Conservation (phyloP, 176 grass and related monocot genomes). For the Pharus latifolius region DNA sequence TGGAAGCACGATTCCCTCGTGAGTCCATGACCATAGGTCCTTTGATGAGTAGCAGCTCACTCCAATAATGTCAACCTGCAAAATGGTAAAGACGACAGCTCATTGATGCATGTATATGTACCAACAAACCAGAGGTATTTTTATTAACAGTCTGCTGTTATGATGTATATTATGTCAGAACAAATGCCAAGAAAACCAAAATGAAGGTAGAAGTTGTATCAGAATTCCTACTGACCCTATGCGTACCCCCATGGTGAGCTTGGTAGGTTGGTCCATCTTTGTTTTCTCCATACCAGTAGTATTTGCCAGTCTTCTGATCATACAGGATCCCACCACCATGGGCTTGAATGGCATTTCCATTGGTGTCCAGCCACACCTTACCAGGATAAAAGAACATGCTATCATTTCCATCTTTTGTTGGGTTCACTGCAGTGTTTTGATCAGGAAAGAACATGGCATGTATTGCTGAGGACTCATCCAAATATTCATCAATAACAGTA, state of each 20-base stretch:
- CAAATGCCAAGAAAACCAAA: not conserved
- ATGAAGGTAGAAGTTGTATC: not conserved
- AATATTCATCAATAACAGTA: slow-evolving; percentile 54
- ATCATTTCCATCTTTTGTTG: slow-evolving; percentile 25
- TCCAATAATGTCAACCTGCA: slow-evolving; percentile 85
- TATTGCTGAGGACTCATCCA: slow-evolving; percentile 74
- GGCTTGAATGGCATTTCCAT: slow-evolving; percentile 84
- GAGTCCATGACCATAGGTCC: slow-evolving; percentile 73
- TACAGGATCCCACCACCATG: slow-evolving; percentile 83
- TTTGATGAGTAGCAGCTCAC: slow-evolving; percentile 86
- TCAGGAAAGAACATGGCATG: slow-evolving; percentile 70
- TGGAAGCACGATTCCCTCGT: slow-evolving; percentile 74
- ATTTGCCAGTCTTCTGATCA: slow-evolving; percentile 48
- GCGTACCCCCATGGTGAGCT: slow-evolving; percentile 39
- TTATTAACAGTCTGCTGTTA: not conserved
- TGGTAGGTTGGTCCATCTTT: slow-evolving; percentile 74
- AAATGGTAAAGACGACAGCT: slow-evolving; percentile 4
- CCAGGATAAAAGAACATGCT: slow-evolving; percentile 70
- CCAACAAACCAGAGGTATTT: not conserved
- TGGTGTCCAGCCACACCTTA: slow-evolving; percentile 69
- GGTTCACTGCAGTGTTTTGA: slow-evolving; percentile 25
- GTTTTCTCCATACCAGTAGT: slow-evolving; percentile 97
- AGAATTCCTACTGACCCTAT: slow-evolving; percentile 39
- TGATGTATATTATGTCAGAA: not conserved
- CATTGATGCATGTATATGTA: not conserved